Base-by-base conservation (phyloP, 306 rosid species). In the Amphicarpaea edgeworthii region DNA sequence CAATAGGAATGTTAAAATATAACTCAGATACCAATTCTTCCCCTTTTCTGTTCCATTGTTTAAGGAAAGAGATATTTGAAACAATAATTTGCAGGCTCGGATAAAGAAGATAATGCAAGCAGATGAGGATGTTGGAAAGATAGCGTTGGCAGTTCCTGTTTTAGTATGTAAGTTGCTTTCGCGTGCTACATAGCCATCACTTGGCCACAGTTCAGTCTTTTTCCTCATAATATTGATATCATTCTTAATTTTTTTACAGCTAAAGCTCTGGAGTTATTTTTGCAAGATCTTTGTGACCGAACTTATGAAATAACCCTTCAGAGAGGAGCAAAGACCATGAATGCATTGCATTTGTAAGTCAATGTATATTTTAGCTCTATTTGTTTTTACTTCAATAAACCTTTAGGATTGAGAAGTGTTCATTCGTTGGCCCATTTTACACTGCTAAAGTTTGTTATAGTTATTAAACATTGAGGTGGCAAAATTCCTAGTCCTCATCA, bases 31-130 rank as follows among this genome's bases (percentile, higher is more conserved):
- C 16, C 55, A 75, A 38, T 42, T 42, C 12, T 40, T 70, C 12
- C 51, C 20, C 67, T 58, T 49, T 28, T 17, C 58, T 65, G 7
- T 66, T 66, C 40, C 43, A 17, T 4, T 68, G 21, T 79, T 78
- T 79, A 20, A 34, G 59, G 75, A 61, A 21, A 41, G 38, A n/a
- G 12, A 37, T 81, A 8, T 75, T 26, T 47, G 38, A 12, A 58
- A 45, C 60, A 3, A 60, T 30, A 45, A 76, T 68, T 57, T 81
- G 75, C 87, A 94, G 98, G 96, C 94, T 72, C 90, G 97, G 24
- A 94, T 94, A 20, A 94, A 94, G 85, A 94, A 94, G 85, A 94
- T 91, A 66, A 94, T 94, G 97, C 98, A 94, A 91, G 96, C 98
- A 28, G 98, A 94, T 71, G 97, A 94, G 77, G 98, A 94, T 68